Evolutionary conservation across 352 stramenopile species (phyloP), one percentile per base, ranked within the genome.

Genomic region (Phytophthora quininea): DNA sequence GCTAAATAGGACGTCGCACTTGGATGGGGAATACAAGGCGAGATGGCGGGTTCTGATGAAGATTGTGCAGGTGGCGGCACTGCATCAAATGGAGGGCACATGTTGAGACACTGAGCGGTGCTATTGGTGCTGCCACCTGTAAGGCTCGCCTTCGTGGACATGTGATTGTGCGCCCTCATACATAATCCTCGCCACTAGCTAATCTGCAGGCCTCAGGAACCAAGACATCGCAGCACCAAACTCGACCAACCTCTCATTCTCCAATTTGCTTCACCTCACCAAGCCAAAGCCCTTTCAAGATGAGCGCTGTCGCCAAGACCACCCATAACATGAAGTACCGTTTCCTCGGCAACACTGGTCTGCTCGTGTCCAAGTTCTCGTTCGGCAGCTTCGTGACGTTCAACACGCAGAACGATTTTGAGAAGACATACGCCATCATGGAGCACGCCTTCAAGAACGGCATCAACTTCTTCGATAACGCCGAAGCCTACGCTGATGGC

Each of bases 381-480:
- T 82, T 86, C 52, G 75, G 78, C 48, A 79, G 58, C 49, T 82
- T 74, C 74, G 69, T 82, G 27, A 81, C 66, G 2, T 83, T 82
- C 57, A 64, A 82, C 61, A 63, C 60, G 35, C 69, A 82, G 60
- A 64, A 82, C 12, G 67, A 78, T 53, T 68, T 82, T 30, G 75
- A 82, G 24, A 75, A 72, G 38, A 74, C 75, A 2, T 85, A 85
- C 75, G 53, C 15, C 38, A 76, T 81, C 62, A 80, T 82, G 74
- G 62, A 63, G 48, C 72, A 72, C 57, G 74, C 74, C 6, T 81
- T 73, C 69, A 76, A 89, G 53, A 56, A 74, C 8, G 79, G 77
- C 32, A 69, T 90, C 58, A 90, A 87, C 67, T 85, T 90, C 32
- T 79, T 90, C 37, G 82, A 90, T 54, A 88, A 79, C 11, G 79